Percentiles rank a stretch among this genome's conserved stretches.
These are phyloP conservation scores for Pseudogymnoascus sp. DNA, from an alignment of 2,329 filamentous ascomycete species.

Conservation along the genomic window DNA sequence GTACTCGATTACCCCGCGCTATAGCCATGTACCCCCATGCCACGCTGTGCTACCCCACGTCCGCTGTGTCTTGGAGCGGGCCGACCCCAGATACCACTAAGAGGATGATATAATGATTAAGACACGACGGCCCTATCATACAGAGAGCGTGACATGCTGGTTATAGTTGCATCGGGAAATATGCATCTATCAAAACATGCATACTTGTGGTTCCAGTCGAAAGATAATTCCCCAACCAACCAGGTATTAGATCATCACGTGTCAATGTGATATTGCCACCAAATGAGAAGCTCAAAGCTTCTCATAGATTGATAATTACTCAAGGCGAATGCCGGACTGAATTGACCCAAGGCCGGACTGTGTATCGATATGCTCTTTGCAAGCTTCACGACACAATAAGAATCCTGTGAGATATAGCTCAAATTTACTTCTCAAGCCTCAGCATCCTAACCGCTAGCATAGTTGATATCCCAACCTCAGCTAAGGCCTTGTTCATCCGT, in stretches of 20 bases:
- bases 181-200: neutral
- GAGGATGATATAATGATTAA: constrained; percentile 7
- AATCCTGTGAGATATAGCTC: neutral
- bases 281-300: neutral
- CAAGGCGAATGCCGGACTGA: neutral
- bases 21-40: neutral
- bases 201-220: neutral
- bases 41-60: neutral
- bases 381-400: neutral
- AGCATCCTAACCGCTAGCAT: neutral
- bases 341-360: neutral
- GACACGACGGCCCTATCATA: neutral
- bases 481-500: neutral
- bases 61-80: neutral
- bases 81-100: constrained; percentile 4
- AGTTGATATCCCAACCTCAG: neutral
- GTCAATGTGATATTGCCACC: neutral
- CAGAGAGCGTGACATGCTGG: neutral
- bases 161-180: neutral
- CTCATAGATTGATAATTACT: neutral
- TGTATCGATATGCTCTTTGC: neutral
- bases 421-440: neutral
- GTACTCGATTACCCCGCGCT: constrained; percentile 2
- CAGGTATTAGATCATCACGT: neutral
- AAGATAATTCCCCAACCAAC: neutral